These are phyloP conservation scores for Stachybotrys chartarum DNA, from an alignment of 2,329 filamentous ascomycete genomes.

Conservation along the genomic window DNA sequence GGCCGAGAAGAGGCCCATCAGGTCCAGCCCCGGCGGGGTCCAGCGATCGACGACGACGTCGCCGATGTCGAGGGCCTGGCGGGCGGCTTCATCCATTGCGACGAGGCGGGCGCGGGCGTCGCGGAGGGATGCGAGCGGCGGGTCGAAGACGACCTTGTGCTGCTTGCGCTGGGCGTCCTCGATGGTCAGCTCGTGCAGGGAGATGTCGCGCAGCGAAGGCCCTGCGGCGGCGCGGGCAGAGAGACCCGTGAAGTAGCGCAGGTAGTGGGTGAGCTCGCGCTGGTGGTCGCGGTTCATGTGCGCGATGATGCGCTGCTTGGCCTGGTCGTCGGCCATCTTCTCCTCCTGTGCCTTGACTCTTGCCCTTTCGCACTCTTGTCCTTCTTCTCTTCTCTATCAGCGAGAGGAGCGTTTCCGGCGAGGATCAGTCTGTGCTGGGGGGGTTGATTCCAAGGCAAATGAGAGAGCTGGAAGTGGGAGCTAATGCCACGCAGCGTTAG, in stretches of 20 bases:
- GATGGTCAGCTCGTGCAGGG: constrained; percentile 57
- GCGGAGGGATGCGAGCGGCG: constrained; percentile 59
- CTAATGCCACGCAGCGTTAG: too few species aligned
- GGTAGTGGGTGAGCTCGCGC: constrained; percentile 66
- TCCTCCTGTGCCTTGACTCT: too few species aligned
- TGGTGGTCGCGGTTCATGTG: constrained; percentile 88
- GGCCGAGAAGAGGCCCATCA: constrained; percentile 38
- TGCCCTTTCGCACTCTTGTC: too few species aligned
- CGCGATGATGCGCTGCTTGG: constrained; percentile 42
- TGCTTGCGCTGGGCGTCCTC: constrained; percentile 32
- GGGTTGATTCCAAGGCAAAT: too few species aligned
- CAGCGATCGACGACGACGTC: constrained; percentile 34
- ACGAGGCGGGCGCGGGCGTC: constrained; percentile 67
- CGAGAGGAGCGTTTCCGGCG: too few species aligned
- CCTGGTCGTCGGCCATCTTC: constrained; percentile 14
- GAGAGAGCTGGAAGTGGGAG: too few species aligned
- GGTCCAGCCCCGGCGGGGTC: constrained; percentile 36
- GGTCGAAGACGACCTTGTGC: constrained; percentile 56
- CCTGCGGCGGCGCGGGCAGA: constrained; percentile 46
- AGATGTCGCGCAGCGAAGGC: constrained; percentile 59
- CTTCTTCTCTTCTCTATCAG: too few species aligned
- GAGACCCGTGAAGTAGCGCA: constrained; percentile 62
- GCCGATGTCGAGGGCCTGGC: constrained; percentile 53
- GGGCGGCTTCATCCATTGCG: constrained; percentile 55
- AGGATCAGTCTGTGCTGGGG: too few species aligned